Evolutionary conservation across 805 yeast genomes (phyloP), one percentile per base, ranked within the genome.

Genomic region (Starmera dryadoides): DNA sequence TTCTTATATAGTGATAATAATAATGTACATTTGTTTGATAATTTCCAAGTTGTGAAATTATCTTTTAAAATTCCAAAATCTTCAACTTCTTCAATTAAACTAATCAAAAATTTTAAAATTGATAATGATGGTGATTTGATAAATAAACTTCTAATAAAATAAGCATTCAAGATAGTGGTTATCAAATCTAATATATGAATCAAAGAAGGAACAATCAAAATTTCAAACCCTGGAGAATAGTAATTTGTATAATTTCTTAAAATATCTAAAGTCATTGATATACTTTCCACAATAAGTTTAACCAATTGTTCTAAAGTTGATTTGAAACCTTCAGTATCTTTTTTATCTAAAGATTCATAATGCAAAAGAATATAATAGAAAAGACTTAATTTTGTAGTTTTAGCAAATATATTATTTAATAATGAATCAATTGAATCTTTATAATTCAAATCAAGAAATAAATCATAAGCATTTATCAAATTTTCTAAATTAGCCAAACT

Each of bases 211-310:
- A 46, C 20, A 4, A 49, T 14, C 5, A 49, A 19, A 16, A 49
- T 42, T 33, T 53, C 57, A 35, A 39, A 42, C 2, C 54, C 53
- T 3, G 49, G 32, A 9, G 42, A 39, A 39, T 42, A 53, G 36
- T 53, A 53, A 3, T 16, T 34, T 12, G 41, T 34, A 29, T 43
- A 45, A 26, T 54, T 53, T 26, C 40, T 38, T 3, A 48, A 31
- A 5, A 53, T 33, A 39, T 53, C 59, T 39, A 50, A 46, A 2
- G 38, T 12, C 17, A 45, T 43, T 2, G 36, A 36, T 31, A 48
- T 34, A 17, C 43, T 29, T 6, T 47, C 44, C 2, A 34, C 30
- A 11, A 36, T 28, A 0, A 39, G 5, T 8, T 36, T 40, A 9
- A 40, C 15, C 8, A 41, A 33, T 2, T 38, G 20, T 1, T 29